A percentile compares a stretch with the other conserved stretches of the same genome.
Conservation (phyloP, 345 rosid species). For the Nasturtium officinale region DNA sequence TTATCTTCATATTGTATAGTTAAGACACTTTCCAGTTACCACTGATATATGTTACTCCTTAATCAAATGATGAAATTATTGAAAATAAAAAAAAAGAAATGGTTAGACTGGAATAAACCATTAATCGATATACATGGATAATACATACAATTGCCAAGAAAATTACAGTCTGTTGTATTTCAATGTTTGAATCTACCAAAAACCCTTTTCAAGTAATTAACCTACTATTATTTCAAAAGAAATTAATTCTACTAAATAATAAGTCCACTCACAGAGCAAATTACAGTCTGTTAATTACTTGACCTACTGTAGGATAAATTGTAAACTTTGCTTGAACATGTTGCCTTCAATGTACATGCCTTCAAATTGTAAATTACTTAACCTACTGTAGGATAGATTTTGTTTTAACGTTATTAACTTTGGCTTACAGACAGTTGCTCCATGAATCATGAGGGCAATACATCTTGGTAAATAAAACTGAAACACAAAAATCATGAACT, state of each 20-base stretch:
- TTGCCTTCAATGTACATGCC: too few species aligned
- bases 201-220: slow-evolving; percentile 25
- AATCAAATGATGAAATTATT: slow-evolving; percentile 14
- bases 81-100: not conserved
- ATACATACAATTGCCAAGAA: slow-evolving; percentile 17
- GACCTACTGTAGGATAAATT: too few species aligned
- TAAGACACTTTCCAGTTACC: slow-evolving; percentile 30
- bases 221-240: too few species aligned
- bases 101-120: slow-evolving; percentile 9
- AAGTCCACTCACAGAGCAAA: too few species aligned
- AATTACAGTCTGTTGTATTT: not conserved
- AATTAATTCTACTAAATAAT: too few species aligned
- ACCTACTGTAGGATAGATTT: too few species aligned
- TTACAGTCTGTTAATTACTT: too few species aligned
- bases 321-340: too few species aligned
- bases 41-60: slow-evolving; percentile 25
- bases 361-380: too few species aligned
- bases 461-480: not conserved
- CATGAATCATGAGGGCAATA: not conserved
- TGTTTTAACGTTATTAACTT: not conserved
- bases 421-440: not conserved
- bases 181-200: not conserved
- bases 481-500: not conserved
- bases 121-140: not conserved
- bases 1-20: slow-evolving; percentile 38